These are phyloP conservation scores for Phytophthora brassicae DNA, from an alignment of 352 stramenopile species.

Conservation along the genomic window DNA sequence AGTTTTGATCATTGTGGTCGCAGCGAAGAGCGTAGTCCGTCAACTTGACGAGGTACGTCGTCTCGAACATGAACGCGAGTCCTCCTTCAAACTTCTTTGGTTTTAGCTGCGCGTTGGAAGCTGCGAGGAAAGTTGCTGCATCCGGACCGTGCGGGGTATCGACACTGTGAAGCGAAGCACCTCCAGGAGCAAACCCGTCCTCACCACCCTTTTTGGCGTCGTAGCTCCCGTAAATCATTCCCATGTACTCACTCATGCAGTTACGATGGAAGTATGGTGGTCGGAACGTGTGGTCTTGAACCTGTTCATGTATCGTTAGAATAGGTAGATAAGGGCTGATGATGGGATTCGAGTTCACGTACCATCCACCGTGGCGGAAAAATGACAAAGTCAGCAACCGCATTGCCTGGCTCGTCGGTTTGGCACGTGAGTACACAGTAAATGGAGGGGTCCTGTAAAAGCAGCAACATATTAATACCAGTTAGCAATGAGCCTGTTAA, in stretches of 20 bases:
- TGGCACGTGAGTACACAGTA: constrained; percentile 97
- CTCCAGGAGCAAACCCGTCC: constrained; percentile 91
- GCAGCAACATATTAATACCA: neutral
- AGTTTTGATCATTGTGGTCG: constrained; percentile 88
- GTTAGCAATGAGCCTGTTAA: too few relatives aligned
- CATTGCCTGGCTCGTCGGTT: constrained; percentile 91
- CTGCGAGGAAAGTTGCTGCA: constrained; percentile 89
- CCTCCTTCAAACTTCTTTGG: constrained; percentile 92
- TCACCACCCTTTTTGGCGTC: constrained; percentile 92
- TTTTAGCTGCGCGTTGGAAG: constrained; percentile 77
- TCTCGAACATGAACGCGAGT: constrained; percentile 98
- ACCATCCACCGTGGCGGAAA: constrained; percentile 97
- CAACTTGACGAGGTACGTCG: constrained; percentile 90
- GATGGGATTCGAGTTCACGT: neutral
- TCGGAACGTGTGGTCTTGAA: constrained; percentile 92
- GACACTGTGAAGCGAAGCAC: constrained; percentile 90
- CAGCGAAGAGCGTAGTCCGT: constrained; percentile 87
- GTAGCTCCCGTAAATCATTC: constrained; percentile 95
- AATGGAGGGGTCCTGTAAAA: constrained; percentile 91
- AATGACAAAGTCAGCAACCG: constrained; percentile 97
- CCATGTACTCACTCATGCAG: constrained; percentile 98
- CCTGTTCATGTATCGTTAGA: constrained; percentile 13
- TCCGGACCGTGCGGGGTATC: constrained; percentile 94
- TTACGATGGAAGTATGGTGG: constrained; percentile 96
- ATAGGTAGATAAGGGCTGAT: neutral